A percentile compares a stretch with the other conserved stretches of the same genome.
Evolutionary conservation across 805 yeast genomes (phyloP).

Genomic region (Saccharomycodes ludwigii): DNA sequence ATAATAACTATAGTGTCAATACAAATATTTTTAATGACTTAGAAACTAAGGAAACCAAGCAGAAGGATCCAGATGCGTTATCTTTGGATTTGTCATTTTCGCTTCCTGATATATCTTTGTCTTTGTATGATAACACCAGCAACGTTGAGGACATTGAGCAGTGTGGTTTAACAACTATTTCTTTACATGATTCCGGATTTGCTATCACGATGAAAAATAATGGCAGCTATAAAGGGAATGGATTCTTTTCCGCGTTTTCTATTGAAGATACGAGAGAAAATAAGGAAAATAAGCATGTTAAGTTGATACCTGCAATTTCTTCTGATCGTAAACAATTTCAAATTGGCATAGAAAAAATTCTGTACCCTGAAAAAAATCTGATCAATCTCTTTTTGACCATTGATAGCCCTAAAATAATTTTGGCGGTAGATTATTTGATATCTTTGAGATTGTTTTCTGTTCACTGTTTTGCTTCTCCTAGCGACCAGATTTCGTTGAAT

Average conservation of each 20-base stretch:
- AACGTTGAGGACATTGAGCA: conserved; percentile 24
- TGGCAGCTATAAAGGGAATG: conserved; percentile 44
- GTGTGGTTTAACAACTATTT: conserved; percentile 39
- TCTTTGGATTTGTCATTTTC: conserved; percentile 38
- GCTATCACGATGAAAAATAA: conserved; percentile 38
- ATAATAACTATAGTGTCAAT: conserved; percentile 12
- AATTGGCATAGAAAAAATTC: conserved; percentile 37
- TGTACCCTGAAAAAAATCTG: conserved; percentile 26
- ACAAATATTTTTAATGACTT: conserved; percentile 5
- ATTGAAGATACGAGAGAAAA: conserved; percentile 60
- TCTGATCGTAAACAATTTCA: conserved; percentile 61
- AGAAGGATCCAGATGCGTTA: conserved; percentile 13
- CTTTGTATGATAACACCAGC: conserved; percentile 43
- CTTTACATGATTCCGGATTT: conserved; percentile 47
- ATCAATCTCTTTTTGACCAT: conserved; percentile 47
- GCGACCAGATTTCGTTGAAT: not conserved
- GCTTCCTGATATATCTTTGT: conserved; percentile 52
- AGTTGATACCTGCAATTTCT: conserved; percentile 62
- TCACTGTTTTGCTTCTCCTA: conserved; percentile 20
- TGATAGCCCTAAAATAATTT: conserved; percentile 67
- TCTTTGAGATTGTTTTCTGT: conserved; percentile 57
- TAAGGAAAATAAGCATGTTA: conserved; percentile 58
- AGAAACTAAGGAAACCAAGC: not conserved
- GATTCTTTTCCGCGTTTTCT: conserved; percentile 59
- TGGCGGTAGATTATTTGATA: conserved; percentile 79